Base-by-base conservation (phyloP, 1,284 basidiomycete genomes). In the Inonotus hispidus region DNA sequence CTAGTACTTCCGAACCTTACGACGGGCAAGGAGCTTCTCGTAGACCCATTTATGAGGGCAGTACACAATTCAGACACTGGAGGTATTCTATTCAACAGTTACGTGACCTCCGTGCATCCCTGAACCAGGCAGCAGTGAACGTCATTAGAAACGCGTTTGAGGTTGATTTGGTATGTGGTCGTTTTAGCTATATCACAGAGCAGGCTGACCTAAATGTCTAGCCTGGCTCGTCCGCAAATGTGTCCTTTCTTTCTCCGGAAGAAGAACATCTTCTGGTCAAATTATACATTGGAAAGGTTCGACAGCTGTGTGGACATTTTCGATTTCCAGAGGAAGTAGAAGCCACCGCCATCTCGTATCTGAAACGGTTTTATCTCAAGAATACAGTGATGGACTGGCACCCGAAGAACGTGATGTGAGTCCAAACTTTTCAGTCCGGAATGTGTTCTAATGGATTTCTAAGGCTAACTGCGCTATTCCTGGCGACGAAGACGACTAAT, bases 371-470 rank as follows among this genome's bases (percentile, higher is more conserved):
- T 76, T 99, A 99, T 72, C 81, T 99, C 58, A 90, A 92, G 74
- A 99, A 99, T 70, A 98, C 95, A 1, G 93, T 95, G 58, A 98
- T 99, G 95, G 95, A 99, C 71, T 98, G 93, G 86, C 97, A 99
- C 75, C 97, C 96, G 0, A 97, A 97, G 75, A 92, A 92, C 68
- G 93, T 99, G 70, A 98, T 99, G 96, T 97, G 71, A 57, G 53
- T 61, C 54, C 49, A n/a, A 13, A 53, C 37, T 47, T 49, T 58
- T 58, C 23, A 6, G 54, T 61, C 32, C 21, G 10, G 37, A 5
- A 37, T 39, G 16, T n/a, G 27, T 16, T 59, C 56, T 55, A 37
- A 60, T 25, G n/a, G 63, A 16, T 25, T 21, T 58, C 10, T 8
- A 68, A 98, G 95, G 94, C 80, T 98, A 56, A 98, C 96, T 1